These are phyloP conservation scores for Parascedosporium putredinis DNA, from an alignment of 2,329 filamentous ascomycete species.

Conservation along the genomic window DNA sequence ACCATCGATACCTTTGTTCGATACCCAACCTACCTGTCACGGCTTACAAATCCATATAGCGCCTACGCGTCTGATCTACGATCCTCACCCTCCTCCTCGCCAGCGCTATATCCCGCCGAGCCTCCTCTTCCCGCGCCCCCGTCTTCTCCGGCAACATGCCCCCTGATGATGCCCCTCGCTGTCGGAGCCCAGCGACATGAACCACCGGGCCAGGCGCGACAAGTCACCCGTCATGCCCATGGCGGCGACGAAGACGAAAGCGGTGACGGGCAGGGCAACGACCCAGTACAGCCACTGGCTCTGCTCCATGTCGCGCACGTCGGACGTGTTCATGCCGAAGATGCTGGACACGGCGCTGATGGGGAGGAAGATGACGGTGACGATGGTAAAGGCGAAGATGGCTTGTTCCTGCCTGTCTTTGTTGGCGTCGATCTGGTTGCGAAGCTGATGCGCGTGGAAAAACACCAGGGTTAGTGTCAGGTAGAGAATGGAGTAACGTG, in stretches of 20 bases:
- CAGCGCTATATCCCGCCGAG: too few relatives aligned
- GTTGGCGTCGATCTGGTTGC: constrained; percentile 25
- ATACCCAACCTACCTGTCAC: too few relatives aligned
- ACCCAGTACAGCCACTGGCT: constrained; percentile 41
- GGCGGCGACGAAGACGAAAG: constrained; percentile 27
- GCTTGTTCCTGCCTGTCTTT: constrained; percentile 36
- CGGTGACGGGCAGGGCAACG: constrained; percentile 34
- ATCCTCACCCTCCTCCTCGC: too few relatives aligned
- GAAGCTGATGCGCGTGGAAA: constrained; percentile 8
- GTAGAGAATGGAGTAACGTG: background rate
- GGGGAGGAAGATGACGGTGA: constrained; percentile 38
- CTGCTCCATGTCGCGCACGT: constrained; percentile 37
- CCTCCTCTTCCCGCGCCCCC: background rate
- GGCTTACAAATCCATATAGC: too few relatives aligned
- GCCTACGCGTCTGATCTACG: too few relatives aligned
- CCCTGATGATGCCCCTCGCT: background rate
- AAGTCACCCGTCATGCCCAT: constrained; percentile 34
- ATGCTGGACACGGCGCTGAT: constrained; percentile 35
- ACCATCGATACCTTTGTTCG: too few relatives aligned
- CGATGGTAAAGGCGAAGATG: constrained; percentile 38
- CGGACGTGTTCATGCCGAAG: constrained; percentile 43
- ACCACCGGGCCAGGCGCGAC: constrained; percentile 20
- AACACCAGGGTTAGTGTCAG: background rate
- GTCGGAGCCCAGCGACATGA: background rate
- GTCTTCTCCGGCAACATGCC: background rate